These are phyloP conservation scores for Globisporangium nagaii DNA, from an alignment of 352 stramenopile genomes.

Conservation along the genomic window DNA sequence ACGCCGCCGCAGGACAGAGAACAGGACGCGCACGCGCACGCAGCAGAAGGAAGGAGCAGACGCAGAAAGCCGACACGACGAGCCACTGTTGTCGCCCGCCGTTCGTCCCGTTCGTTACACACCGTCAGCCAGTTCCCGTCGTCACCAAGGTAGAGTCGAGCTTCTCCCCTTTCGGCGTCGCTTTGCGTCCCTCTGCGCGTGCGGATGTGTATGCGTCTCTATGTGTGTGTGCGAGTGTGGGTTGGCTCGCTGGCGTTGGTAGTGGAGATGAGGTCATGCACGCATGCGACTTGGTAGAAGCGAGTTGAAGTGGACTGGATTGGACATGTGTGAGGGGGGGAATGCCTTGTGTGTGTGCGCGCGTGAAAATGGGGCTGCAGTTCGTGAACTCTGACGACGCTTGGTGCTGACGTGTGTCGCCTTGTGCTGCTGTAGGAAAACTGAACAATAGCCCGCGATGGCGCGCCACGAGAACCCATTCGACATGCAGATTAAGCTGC, in stretches of 20 bases:
- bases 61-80: neutral
- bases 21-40: neutral
- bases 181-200: neutral
- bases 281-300: neutral
- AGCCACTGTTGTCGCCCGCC: no score
- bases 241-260: no score
- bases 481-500: conserved; percentile 97
- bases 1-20: neutral
- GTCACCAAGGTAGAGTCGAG: neutral
- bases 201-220: no score
- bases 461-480: conserved; percentile 90
- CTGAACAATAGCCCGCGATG: conserved; percentile 41
- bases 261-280: neutral
- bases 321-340: neutral
- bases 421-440: conserved; percentile 12
- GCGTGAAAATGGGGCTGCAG: no score
- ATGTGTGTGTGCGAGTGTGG: neutral
- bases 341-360: neutral
- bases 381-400: no score
- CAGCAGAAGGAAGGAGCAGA: neutral
- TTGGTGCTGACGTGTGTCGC: neutral
- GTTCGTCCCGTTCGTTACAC: no score
- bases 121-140: no score
- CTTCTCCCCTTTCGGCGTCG: neutral
- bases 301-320: neutral